Conservation (phyloP, 805 yeast species). For the Spathaspora boniae region DNA sequence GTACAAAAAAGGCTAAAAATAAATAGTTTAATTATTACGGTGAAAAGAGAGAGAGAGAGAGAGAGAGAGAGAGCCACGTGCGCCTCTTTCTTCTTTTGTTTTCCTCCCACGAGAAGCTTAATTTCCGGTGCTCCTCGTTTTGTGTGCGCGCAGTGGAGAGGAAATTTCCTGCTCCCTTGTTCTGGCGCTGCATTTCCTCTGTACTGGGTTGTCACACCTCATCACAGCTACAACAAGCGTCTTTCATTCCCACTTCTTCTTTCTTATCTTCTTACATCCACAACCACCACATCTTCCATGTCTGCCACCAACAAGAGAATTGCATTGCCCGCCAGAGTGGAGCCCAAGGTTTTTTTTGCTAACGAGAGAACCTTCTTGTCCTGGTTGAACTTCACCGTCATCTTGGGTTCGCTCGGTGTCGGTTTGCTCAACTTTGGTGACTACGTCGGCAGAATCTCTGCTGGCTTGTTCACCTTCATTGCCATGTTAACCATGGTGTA, state of each 20-base stretch:
- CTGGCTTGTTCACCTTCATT: slow-evolving; percentile 89
- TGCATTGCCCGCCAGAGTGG: slow-evolving; percentile 96
- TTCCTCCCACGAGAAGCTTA: too few species aligned
- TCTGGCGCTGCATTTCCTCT: too few species aligned
- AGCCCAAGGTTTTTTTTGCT: slow-evolving; percentile 98
- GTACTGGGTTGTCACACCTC: background rate
- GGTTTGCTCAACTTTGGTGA: slow-evolving; percentile 97
- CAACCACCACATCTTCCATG: slow-evolving; percentile 15
- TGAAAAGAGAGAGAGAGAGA: too few species aligned
- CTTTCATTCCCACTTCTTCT: background rate
- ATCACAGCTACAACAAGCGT: background rate
- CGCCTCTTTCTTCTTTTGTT: too few species aligned
- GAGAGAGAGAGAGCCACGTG: too few species aligned
- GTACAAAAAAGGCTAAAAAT: too few species aligned
- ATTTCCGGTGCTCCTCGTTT: too few species aligned
- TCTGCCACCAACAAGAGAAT: slow-evolving; percentile 66
- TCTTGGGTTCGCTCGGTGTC: slow-evolving; percentile 93
- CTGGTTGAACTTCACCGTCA: slow-evolving; percentile 98
- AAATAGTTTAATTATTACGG: too few species aligned
- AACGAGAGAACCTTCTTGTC: slow-evolving; percentile 97
- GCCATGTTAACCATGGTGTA: slow-evolving; percentile 98
- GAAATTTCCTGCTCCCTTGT: too few species aligned
- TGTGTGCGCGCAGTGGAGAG: too few species aligned
- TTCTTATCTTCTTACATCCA: background rate
- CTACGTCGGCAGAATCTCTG: slow-evolving; percentile 84